phyloP scores from a whole-genome alignment of 495 filamentous ascomycete genomes.

The Astrothelium subdiscretum region DNA sequence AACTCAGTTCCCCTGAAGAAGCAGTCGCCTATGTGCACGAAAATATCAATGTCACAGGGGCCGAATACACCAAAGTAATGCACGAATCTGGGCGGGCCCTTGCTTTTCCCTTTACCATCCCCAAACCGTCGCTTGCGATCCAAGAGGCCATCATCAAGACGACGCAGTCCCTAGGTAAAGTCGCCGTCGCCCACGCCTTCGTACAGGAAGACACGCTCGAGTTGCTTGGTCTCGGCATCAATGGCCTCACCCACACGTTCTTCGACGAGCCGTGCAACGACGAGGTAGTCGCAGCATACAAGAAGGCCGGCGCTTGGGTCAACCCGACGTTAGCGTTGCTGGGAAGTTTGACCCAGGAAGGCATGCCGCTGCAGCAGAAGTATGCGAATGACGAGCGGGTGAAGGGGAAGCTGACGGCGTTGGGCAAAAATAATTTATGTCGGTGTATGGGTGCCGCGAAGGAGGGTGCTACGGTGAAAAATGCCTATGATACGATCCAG shows the following conservation, averaged over 20 bases:
- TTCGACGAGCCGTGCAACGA: conserved; percentile 21
- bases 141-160: conserved; percentile 24
- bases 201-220: conserved; percentile 22
- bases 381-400: conserved; percentile 26
- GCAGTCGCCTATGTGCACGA: conserved; percentile 20
- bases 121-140: conserved; percentile 22
- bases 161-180: conserved; percentile 20
- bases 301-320: conserved; percentile 24
- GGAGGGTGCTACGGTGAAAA: conserved; percentile 11
- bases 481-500: conserved; percentile 27
- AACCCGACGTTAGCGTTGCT: conserved; percentile 26
- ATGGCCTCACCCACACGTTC: conserved; percentile 26
- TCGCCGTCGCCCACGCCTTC: conserved; percentile 25
- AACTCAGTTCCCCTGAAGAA: conserved; percentile 18
- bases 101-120: neutral
- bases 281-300: conserved; percentile 25
- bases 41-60: conserved; percentile 15
- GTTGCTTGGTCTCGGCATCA: conserved; percentile 23
- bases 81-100: conserved; percentile 22
- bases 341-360: conserved; percentile 24
- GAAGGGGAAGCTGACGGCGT: conserved; percentile 17
- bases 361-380: conserved; percentile 20
- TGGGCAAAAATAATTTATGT: conserved; percentile 18
- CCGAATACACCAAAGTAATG: conserved; percentile 32
- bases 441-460: conserved; percentile 21